Evolutionary conservation across 768 basidiomycete species (phyloP), one percentile per base, ranked within the genome.

Genomic region (Cantharellus anzutake): DNA sequence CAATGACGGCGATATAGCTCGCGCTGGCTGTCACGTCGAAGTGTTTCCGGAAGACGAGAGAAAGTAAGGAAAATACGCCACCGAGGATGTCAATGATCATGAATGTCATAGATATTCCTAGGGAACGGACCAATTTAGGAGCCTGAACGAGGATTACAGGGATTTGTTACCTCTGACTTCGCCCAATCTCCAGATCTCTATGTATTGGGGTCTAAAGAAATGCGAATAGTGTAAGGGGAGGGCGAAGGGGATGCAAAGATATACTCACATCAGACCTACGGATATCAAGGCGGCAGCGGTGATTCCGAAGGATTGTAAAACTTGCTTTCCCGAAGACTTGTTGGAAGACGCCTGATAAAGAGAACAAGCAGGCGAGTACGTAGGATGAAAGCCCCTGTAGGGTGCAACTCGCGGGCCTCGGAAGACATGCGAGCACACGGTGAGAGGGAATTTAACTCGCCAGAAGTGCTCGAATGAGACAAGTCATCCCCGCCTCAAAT

Each of bases 41-140:
- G 4, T 76, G 65, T 3, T 69, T 68, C 63, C 81, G 79, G 71
- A 86, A 86, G 41, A 72, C 75, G n/a, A 88, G 74, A 37, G 82
- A 83, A 4, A 86, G 71, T 62, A 78, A 74, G 59, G 78, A 82
- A 70, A 86, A 86, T 2, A 88, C 68, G 3, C 79, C 83, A 39
- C 86, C 87, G 4, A 80, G 66, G 59, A 81, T 73, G 66, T 91
- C 87, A 57, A 89, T 73, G 4, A 70, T 63, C 72, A 89, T 81
- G 71, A 89, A 88, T 4, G 73, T 50, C 51, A 84, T 70, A 0
- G 82, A 84, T 57, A 91, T 79, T 4, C 87, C 86, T 34, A 78
- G 76, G 29, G 51, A 44, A n/a, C 7, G 38, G 40, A 11, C 20
- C 20, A 56, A 38, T 20, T 56, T 20, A 48, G 11, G 3, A 20